Evolutionary conservation across 768 basidiomycete genomes (phyloP), one percentile per base, ranked within the genome.

Genomic region (Pleurotus djamor): DNA sequence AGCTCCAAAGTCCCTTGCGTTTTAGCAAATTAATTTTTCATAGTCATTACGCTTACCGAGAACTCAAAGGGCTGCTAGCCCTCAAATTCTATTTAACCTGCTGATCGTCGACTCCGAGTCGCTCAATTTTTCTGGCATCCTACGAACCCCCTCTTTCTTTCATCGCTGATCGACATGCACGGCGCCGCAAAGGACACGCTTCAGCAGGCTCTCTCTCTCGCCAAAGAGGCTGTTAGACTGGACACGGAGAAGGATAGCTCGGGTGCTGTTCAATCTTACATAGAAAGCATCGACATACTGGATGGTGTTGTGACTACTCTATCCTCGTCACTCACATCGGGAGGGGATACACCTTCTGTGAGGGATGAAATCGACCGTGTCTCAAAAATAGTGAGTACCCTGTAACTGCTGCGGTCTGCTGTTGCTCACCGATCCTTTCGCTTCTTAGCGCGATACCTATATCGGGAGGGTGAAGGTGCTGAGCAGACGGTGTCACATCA

Each of bases 201-300:
- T 4, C 57, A 49, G 44, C 28, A 49, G 45, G 57, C 57, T 16
- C 44, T 58, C 16, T 48, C 33, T 14, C n/a, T 49, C 45, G 57
- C 57, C 9, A 14, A 35, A 38, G 57, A 58, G 32, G 57, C 57
- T 32, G 57, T 58, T n/a, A 48, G 37, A 12, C 35, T 58, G 13
- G 57, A 58, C 28, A 58, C 44, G 14, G 33, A 33, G 5, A 58
- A 58, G 43, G 57, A 58, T 28, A 35, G 45, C 35, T 47, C 32
- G 16, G 48, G 48, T 21, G 57, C 57, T n/a, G 57, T 58, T 21
- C 57, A 34, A n/a, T 44, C 57, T 12, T 58, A 58, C 47, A 49
- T 48, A 33, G 36, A 58, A 7, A 58, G 57, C 37, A 58, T 58
- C 17, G 21, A 34, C 28, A 48, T 43, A 12, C 34, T 58, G 57